Evolutionary conservation across 2,329 filamentous ascomycete genomes (phyloP).

Genomic region (Talaromyces albobiverticillius): DNA sequence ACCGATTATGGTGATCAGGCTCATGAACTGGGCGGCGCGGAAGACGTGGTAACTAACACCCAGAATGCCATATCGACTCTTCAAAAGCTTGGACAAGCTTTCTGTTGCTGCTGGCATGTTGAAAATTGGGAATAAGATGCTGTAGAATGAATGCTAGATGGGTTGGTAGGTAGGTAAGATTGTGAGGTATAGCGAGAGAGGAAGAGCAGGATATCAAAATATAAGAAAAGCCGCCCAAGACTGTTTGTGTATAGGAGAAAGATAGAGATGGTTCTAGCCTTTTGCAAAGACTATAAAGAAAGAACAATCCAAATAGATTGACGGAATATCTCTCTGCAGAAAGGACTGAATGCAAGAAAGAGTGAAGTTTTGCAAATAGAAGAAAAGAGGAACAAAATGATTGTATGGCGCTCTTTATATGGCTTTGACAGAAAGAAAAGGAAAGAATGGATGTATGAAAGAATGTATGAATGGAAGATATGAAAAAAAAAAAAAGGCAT

Average conservation of each 20-base stretch:
- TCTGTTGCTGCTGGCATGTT: neutral
- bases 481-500: too few species aligned
- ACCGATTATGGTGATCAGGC: conserved; percentile 74
- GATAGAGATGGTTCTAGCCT: too few species aligned
- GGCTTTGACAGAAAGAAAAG: neutral
- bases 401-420: neutral
- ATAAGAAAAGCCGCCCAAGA: too few species aligned
- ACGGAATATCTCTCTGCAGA: neutral
- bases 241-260: too few species aligned
- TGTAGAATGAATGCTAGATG: neutral
- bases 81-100: neutral
- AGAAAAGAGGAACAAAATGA: neutral
- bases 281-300: too few species aligned
- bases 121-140: neutral
- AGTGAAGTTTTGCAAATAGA: neutral
- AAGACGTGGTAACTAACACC: conserved; percentile 75
- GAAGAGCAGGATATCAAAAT: too few species aligned
- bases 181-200: neutral
- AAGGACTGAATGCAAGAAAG: conserved; percentile 2
- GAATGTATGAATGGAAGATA: too few species aligned
- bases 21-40: conserved; percentile 67
- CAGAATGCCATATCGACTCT: conserved; percentile 61
- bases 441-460: neutral
- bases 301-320: neutral
- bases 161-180: too few species aligned